A percentile compares a stretch with the other conserved stretches of the same genome.
phyloP scores from a whole-genome alignment of 345 rosid species.

The Eucalyptus tenuipes region DNA sequence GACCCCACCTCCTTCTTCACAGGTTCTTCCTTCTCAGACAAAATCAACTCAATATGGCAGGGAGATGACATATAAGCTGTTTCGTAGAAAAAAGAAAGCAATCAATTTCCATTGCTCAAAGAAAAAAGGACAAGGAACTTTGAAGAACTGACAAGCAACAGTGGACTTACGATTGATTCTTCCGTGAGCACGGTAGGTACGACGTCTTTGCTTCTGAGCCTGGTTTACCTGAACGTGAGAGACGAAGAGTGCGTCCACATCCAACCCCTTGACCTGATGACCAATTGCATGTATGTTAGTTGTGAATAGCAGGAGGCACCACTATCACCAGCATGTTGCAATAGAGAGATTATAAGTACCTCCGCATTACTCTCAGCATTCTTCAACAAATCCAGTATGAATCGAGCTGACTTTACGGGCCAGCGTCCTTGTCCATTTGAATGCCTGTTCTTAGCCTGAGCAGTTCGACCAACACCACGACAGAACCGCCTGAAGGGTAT shows the following conservation, averaged over 20 bases:
- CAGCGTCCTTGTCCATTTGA: slow-evolving; percentile 97
- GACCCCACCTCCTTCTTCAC: slow-evolving; percentile 82
- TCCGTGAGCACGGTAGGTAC: slow-evolving; percentile 98
- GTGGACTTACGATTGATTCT: slow-evolving; percentile 75
- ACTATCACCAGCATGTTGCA: neutral
- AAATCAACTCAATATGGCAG: slow-evolving; percentile 79
- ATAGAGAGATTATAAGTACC: slow-evolving; percentile 7
- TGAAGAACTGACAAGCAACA: neutral
- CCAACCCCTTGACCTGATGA: slow-evolving; percentile 88
- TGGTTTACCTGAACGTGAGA: slow-evolving; percentile 97
- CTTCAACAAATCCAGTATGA: slow-evolving; percentile 83
- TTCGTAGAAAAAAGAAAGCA: neutral
- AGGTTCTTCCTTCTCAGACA: slow-evolving; percentile 92
- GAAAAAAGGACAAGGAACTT: neutral
- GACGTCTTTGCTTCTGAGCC: slow-evolving; percentile 90
- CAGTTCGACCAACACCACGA: slow-evolving; percentile 98
- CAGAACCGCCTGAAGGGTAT: slow-evolving; percentile 98
- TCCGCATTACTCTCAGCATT: slow-evolving; percentile 98
- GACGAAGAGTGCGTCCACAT: slow-evolving; percentile 68
- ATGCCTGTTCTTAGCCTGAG: slow-evolving; percentile 97
- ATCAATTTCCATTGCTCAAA: neutral
- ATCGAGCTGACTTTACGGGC: slow-evolving; percentile 85
- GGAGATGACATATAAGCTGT: slow-evolving; percentile 98
- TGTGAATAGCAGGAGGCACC: neutral
- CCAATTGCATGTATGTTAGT: neutral